Percentiles rank a stretch among this genome's conserved stretches.
These are phyloP conservation scores for Plenodomus lindquistii DNA, from an alignment of 2,329 filamentous ascomycete species.

Conservation along the genomic window DNA sequence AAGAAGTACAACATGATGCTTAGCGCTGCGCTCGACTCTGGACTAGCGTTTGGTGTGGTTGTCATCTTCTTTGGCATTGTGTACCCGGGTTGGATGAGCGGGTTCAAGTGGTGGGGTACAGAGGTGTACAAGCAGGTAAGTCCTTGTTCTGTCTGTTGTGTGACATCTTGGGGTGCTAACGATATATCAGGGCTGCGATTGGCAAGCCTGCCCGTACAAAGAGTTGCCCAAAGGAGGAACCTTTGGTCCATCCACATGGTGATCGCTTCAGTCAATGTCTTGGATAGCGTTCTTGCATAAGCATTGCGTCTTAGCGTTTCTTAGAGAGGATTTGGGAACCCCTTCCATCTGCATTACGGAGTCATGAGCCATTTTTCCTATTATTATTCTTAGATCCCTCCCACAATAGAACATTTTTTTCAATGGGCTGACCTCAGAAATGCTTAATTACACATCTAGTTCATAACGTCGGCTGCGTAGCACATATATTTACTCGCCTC, in stretches of 20 bases:
- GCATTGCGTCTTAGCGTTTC: not conserved
- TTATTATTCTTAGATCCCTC: no score
- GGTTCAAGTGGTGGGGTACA: slow-evolving; percentile 86
- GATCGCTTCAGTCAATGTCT: not conserved
- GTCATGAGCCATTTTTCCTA: no score
- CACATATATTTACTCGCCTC: no score
- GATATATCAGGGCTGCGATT: slow-evolving; percentile 69
- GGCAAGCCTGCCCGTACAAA: slow-evolving; percentile 76
- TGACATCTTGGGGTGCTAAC: slow-evolving; percentile 12
- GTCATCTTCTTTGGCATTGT: slow-evolving; percentile 85
- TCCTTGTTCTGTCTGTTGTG: not conserved
- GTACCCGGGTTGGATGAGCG: slow-evolving; percentile 74
- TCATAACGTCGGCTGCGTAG: no score
- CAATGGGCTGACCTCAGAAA: no score
- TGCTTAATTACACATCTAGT: no score
- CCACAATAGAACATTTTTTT: no score
- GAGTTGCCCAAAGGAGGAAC: slow-evolving; percentile 51
- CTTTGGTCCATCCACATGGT: slow-evolving; percentile 42
- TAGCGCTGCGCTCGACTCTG: slow-evolving; percentile 80
- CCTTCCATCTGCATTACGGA: no score
- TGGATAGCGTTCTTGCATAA: not conserved
- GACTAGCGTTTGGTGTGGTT: slow-evolving; percentile 79
- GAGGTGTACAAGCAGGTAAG: slow-evolving; percentile 73
- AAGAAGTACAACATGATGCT: slow-evolving; percentile 90
- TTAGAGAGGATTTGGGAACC: not conserved